Base-by-base conservation (phyloP, 768 basidiomycete species). In the Cyclocybe aegerita region DNA sequence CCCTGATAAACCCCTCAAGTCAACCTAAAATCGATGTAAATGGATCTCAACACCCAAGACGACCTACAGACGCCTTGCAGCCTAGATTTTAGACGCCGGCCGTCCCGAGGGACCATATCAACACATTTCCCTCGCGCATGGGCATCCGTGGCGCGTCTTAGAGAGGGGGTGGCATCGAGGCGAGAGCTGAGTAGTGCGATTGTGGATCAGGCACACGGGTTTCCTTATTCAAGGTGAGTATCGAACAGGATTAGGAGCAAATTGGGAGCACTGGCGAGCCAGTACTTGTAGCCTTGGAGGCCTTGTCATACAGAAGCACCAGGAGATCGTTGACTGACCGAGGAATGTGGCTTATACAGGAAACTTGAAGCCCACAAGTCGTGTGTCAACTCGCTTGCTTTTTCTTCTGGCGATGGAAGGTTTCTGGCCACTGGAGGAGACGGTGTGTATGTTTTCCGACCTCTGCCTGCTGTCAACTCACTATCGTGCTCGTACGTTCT, bases 381-480 rank as follows among this genome's bases (percentile, higher is more conserved):
- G 8, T 88, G 86, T 62, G 77, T 88, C 39, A 88, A 88, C 60
- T 76, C 76, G 9, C 74, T 88, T 12, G 62, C 73, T 1, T 86
- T 86, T 52, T 86, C 85, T 2, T 76, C 77, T n/a, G 65, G 74
- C 7, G 77, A 79, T 31, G 84, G 82, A 1, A 72, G 79, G 48
- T 85, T 82, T 68, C 62, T 88, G 36, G 85, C 83, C 2, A 85
- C 81, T 58, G 86, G 83, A 29, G 86, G 86, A 32, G 86, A 88
- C 64, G 85, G 84, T 85, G 65, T 52, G 77, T 46, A 32, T 17
- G 33, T 39, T 47, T 52, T 30, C 14, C 37, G 36, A 46, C n/a
- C 14, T 17, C 12, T 14, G n/a, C 15, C 7, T 30, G 12, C 48
- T 34, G 43, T 17, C 7, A 37, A 53, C 48, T 38, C 49, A 46